Evolutionary conservation across 2,329 filamentous ascomycete genomes (phyloP).

Genomic region (Beauveria bassiana): DNA sequence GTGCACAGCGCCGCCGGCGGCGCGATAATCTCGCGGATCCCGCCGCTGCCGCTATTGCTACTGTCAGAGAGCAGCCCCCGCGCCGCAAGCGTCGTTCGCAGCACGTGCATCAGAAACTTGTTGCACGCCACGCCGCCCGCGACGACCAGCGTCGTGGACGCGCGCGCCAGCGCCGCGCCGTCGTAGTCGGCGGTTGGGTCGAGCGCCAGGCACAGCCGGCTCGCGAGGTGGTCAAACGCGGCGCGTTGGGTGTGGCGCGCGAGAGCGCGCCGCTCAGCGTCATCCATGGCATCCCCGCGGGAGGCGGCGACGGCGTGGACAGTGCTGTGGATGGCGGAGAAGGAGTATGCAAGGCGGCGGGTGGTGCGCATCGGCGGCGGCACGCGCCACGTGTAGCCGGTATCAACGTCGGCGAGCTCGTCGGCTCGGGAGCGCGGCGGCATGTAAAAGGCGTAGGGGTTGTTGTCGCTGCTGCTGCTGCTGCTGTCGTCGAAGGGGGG

Average conservation of each 20-base stretch:
- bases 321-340: constrained; percentile 58
- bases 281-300: constrained; percentile 31
- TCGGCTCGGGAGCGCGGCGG: constrained; percentile 50
- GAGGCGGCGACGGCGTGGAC: constrained; percentile 34
- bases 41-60: not conserved
- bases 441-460: constrained; percentile 43
- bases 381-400: constrained; percentile 53
- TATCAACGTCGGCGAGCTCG: constrained; percentile 41
- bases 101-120: constrained; percentile 63
- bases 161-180: constrained; percentile 13
- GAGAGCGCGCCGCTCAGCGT: constrained; percentile 58
- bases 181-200: constrained; percentile 12
- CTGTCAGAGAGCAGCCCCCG: constrained; percentile 47
- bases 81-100: constrained; percentile 49
- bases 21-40: constrained; percentile 46
- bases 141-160: constrained; percentile 61
- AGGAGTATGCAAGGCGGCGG: constrained; percentile 60
- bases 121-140: constrained; percentile 91
- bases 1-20: constrained; percentile 78
- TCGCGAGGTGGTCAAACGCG: constrained; percentile 80
- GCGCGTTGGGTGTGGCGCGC: constrained; percentile 69
- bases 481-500: not conserved
- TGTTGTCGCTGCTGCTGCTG: not conserved
- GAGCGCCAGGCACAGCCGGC: constrained; percentile 64
- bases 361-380: constrained; percentile 56